These are phyloP conservation scores for Krasilnikovozyma curviuscula DNA, from an alignment of 768 basidiomycete genomes.

Conservation along the genomic window DNA sequence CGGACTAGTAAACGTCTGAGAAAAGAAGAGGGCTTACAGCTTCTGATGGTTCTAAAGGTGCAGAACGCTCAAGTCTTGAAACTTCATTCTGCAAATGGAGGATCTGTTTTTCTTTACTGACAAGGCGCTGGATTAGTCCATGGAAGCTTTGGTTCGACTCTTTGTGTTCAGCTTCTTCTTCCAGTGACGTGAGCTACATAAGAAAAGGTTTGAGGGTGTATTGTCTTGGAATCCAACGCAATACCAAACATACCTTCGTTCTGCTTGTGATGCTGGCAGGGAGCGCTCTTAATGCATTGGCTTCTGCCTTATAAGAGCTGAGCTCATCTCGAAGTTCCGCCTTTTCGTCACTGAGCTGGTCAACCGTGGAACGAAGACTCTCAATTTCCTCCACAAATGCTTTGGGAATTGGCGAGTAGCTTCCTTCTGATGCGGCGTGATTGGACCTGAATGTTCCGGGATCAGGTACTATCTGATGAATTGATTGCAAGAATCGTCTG, in stretches of 20 bases:
- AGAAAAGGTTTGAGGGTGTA: no score
- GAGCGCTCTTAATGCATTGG: slow-evolving; percentile 44
- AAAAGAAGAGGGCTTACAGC: slow-evolving; percentile 31
- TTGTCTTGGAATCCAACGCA: not conserved
- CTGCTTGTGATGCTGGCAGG: slow-evolving; percentile 19
- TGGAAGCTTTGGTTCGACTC: slow-evolving; percentile 37
- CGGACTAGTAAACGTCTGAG: slow-evolving; percentile 6
- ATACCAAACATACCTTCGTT: not conserved
- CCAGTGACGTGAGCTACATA: no score
- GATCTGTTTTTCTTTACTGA: slow-evolving; percentile 71
- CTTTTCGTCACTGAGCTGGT: slow-evolving; percentile 46
- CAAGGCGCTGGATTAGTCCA: slow-evolving; percentile 57
- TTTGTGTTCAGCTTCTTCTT: no score
- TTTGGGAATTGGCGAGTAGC: slow-evolving; percentile 19
- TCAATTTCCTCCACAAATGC: slow-evolving; percentile 43
- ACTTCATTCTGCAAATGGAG: slow-evolving; percentile 52
- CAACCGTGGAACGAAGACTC: slow-evolving; percentile 39
- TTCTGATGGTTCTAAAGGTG: slow-evolving; percentile 40
- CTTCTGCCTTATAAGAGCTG: slow-evolving; percentile 45
- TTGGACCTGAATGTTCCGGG: slow-evolving; percentile 1
- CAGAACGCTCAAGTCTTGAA: slow-evolving; percentile 41
- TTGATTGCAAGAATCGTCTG: slow-evolving; percentile 4
- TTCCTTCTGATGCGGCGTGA: not conserved
- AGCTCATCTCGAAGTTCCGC: slow-evolving; percentile 37
- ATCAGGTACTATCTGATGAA: not conserved